Base-by-base conservation (phyloP, 306 rosid species). In the Vicia faba region DNA sequence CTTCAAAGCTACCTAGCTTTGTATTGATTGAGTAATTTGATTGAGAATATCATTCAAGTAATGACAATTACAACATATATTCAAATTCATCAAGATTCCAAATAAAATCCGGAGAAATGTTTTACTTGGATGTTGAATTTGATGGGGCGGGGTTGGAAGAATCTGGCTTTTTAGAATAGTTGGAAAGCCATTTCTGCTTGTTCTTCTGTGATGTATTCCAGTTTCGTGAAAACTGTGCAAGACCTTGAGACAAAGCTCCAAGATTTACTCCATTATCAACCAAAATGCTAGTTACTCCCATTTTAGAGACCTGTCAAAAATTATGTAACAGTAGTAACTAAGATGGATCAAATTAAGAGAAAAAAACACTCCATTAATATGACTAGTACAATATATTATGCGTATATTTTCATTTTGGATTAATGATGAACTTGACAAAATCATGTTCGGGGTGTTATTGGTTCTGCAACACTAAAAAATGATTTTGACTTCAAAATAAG, bases 231-330 rank as follows among this genome's bases (percentile, higher is more conserved):
- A 80, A 93, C 18, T 75, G 76, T 44, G 84, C 61, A 38, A 89
- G 92, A 8, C 96, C 98, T 70, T 86, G 80, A 38, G 80, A 82
- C 20, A 93, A 73, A 2, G 95, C 89, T 69, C 83, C 91, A 44
- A 93, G 88, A 64, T 79, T 84, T 53, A 89, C 87, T 31, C 98
- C 97, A 43, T 93, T 44, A 18, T 44, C 84, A 39, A 93, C 96
- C 83, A 88, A 84, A 71, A 86, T 79, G 86, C 97, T 83, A 4
- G 98, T 88, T 5, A 84, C 97, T 67, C 97, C 98, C 91, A 88
- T 88, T 78, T 88, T 88, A 18, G 97, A 84, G 66, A 89, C 88
- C 98, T 93, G 7, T 19, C 19, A 78, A 38, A 60, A 11, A 36
- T 8, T 25, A 54, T 61, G 18, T 3, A 20, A 11, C 18, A 44